Evolutionary conservation across 768 basidiomycete genomes (phyloP).

Genomic region (Rhodotorula diobovata): DNA sequence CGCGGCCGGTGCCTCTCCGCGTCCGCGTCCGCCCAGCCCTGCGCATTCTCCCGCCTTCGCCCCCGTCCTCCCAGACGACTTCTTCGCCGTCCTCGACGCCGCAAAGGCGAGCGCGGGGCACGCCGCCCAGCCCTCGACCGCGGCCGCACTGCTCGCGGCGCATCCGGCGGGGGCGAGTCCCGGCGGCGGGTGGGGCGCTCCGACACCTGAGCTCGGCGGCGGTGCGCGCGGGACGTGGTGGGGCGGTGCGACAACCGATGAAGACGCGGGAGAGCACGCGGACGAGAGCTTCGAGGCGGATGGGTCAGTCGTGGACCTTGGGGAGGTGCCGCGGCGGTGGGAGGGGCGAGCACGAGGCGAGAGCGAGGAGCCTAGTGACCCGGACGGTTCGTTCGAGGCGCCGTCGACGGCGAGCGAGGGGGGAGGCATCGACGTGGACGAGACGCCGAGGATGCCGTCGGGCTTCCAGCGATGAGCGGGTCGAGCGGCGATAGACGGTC

Average conservation of each 20-base stretch:
- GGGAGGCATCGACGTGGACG: background rate
- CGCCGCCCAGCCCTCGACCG: background rate
- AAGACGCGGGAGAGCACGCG: background rate
- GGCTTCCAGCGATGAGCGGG: constrained; percentile 4
- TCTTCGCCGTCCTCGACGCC: constrained; percentile 34
- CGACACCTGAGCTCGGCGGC: background rate
- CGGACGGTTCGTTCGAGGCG: background rate
- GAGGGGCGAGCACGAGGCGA: background rate
- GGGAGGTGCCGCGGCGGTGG: background rate
- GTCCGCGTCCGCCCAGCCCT: background rate
- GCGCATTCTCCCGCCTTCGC: background rate
- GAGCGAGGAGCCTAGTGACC: background rate
- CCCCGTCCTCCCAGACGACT: constrained; percentile 38
- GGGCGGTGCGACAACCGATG: background rate
- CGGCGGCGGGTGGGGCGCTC: background rate
- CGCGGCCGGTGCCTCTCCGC: background rate
- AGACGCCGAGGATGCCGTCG: constrained; percentile 16
- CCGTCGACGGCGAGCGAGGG: background rate
- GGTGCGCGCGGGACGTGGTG: background rate
- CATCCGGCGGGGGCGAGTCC: background rate
- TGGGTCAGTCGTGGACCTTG: background rate
- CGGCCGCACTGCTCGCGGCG: constrained; percentile 1
- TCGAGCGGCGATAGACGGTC: too few relatives aligned
- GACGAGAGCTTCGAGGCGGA: background rate
- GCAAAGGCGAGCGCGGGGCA: constrained; percentile 8